Evolutionary conservation across 129 eudicot genomes (phyloP).

Genomic region (Deinandra increscens): DNA sequence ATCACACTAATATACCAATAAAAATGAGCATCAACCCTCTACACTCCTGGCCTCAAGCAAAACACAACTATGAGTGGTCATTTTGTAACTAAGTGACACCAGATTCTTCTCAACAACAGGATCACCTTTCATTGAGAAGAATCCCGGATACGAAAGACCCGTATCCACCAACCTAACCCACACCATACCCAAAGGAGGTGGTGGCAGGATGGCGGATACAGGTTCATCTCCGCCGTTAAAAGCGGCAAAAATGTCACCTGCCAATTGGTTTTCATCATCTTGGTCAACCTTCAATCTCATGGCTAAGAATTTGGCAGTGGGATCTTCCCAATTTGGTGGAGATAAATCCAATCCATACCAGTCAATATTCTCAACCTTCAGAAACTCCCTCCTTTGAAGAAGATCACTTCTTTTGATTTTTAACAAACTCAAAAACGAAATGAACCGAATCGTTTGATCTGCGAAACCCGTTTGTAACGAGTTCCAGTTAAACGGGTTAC

Average conservation of each 20-base stretch:
- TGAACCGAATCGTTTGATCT: conserved; percentile 54
- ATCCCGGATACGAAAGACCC: conserved; percentile 66
- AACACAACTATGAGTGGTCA: conserved; percentile 70
- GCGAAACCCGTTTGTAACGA: conserved; percentile 64
- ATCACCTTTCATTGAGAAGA: conserved; percentile 59
- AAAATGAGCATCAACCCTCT: conserved; percentile 18
- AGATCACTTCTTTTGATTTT: conserved; percentile 70
- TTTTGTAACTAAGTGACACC: conserved; percentile 43
- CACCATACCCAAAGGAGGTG: conserved; percentile 40
- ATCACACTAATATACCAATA: neutral
- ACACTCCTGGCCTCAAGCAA: conserved; percentile 62
- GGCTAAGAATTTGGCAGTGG: conserved; percentile 63
- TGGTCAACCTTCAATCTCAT: conserved; percentile 52
- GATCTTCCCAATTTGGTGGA: conserved; percentile 88
- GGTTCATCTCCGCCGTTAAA: conserved; percentile 57
- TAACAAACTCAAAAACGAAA: conserved; percentile 65
- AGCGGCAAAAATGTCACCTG: conserved; percentile 61
- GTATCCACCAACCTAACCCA: conserved; percentile 91
- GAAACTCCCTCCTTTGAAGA: conserved; percentile 58
- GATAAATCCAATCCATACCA: conserved; percentile 61
- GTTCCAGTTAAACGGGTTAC: conserved; percentile 70
- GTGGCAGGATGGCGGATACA: conserved; percentile 51
- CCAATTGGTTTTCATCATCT: conserved; percentile 15
- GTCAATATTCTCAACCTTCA: conserved; percentile 60
- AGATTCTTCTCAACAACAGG: conserved; percentile 47